Evolutionary conservation across 83 land plant genomes (phyloP).

Genomic region (Larix sibirica): DNA sequence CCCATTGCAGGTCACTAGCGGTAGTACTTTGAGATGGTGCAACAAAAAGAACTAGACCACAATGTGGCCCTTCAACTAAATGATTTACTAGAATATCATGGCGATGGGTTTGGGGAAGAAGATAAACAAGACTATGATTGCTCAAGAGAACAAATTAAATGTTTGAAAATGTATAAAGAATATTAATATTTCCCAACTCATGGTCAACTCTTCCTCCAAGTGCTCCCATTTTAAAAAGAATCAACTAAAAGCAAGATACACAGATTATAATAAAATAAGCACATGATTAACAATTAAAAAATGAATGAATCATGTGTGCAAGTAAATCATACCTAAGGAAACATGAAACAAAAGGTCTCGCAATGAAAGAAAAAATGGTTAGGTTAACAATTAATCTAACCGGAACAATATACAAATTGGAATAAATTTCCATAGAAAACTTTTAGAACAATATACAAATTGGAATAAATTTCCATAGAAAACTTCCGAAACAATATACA

Average conservation of each 20-base stretch:
- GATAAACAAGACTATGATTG: conserved; percentile 72
- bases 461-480: too few relatives aligned
- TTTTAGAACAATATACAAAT: too few relatives aligned
- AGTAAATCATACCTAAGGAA: conserved; percentile 40
- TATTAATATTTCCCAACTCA: conserved; percentile 88
- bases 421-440: too few relatives aligned
- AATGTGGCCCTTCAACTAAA: conserved; percentile 86
- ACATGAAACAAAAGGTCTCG: conserved; percentile 68
- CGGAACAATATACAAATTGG: conserved; percentile 14
- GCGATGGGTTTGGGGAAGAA: conserved; percentile 59
- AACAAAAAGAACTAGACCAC: conserved; percentile 90
- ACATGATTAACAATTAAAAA: conserved; percentile 22
- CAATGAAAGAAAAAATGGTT: conserved; percentile 85
- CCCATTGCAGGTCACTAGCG: conserved; percentile 90
- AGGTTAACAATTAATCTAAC: conserved; percentile 83
- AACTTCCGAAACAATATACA: too few relatives aligned
- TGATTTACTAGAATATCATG: conserved; percentile 75
- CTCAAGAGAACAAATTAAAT: conserved; percentile 70
- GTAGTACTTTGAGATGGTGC: conserved; percentile 70
- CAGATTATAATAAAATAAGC: too few relatives aligned
- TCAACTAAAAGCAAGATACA: too few relatives aligned
- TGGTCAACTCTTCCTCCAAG: conserved; percentile 98
- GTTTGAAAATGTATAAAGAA: conserved; percentile 64
- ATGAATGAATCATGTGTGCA: conserved; percentile 68
- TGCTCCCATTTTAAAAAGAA: conserved; percentile 50